Evolutionary conservation across 2,329 filamentous ascomycete genomes (phyloP), one percentile per base, ranked within the genome.

Genomic region (Ophiocordyceps camponoti-saundersi): DNA sequence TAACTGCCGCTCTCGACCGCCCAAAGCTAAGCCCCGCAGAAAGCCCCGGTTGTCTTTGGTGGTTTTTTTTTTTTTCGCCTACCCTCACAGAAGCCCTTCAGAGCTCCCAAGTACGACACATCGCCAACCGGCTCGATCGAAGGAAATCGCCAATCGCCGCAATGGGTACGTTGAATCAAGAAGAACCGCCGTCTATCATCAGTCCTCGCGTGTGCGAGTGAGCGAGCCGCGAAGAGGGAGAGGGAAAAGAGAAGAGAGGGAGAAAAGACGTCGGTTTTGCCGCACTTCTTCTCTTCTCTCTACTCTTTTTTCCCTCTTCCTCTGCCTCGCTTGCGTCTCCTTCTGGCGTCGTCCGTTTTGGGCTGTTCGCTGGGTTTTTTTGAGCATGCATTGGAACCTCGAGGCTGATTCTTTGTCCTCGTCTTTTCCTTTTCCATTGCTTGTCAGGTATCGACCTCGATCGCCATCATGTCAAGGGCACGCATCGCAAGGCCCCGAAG

Each of bases 401-500:
- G 36, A 72, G 73, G 76, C 77, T 80, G 75, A 81, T 73, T 63
- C 68, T 63, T 64, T 63, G 61, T 65, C 66, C 56, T 55, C 63
- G 65, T 55, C 63, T n/a, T 58, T 59, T 53, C 67, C 69, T 63
- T 58, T 59, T 53, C 67, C 39, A 6, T 15, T 4, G 15, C 2
- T 11, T 22, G 2, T 23, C 69, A 81, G 77, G 78, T 79, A 81
- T 82, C 70, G 79, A 82, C 79, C 72, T 82, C 62, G 72, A 80
- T 68, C 70, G 71, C 59, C 78, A 82, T 70, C 79, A 83, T 68
- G 75, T 79, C 64, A 76, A 76, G 65, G 70, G 64, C 65, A 80
- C 77, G 57, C 88, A 95, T 78, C 86, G 88, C 71, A 87, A 85
- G 79, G 87, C 86, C 59, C 86, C 89, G 65, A 95, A 95, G 85